Percentiles rank a stretch among this genome's conserved stretches.
Evolutionary conservation across 2,329 filamentous ascomycete species (phyloP).

Genomic region (Chaetomium olivaceum): DNA sequence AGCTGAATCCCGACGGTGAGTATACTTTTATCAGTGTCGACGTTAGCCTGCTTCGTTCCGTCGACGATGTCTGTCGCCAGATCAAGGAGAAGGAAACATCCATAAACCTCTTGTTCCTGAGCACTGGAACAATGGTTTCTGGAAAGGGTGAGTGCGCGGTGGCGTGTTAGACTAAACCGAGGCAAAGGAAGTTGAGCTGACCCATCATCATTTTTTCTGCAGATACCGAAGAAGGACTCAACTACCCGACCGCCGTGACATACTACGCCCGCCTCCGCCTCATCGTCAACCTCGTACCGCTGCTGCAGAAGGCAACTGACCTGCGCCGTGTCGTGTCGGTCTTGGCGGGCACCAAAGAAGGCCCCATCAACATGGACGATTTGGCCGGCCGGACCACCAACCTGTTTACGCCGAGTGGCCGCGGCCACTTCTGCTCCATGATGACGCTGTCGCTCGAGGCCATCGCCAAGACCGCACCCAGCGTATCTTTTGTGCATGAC

Average conservation of each 20-base stretch:
- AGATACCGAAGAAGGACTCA: constrained; percentile 39
- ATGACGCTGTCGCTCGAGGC: constrained; percentile 38
- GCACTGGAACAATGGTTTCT: constrained; percentile 29
- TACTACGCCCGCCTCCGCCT: constrained; percentile 39
- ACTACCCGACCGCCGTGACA: constrained; percentile 35
- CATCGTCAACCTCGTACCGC: constrained; percentile 38
- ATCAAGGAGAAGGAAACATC: constrained; percentile 24
- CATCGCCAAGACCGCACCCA: constrained; percentile 29
- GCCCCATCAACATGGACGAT: constrained; percentile 34
- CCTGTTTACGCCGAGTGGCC: constrained; percentile 7
- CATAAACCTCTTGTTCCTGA: constrained; percentile 37
- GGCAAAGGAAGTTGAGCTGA: background rate
- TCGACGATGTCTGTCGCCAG: constrained; percentile 20
- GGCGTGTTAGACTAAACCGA: background rate
- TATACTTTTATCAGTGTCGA: constrained; percentile 37
- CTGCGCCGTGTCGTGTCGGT: constrained; percentile 38
- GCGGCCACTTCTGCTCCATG: constrained; percentile 35
- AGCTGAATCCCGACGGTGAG: constrained; percentile 22
- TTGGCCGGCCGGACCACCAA: constrained; percentile 27
- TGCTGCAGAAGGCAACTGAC: constrained; percentile 31
- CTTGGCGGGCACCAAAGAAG: constrained; percentile 37
- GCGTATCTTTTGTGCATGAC: constrained; percentile 38
- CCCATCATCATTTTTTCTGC: background rate
- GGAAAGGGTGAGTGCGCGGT: constrained; percentile 16
- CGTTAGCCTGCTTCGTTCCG: constrained; percentile 30